These are phyloP conservation scores for Apophysomyces ossiformis DNA, from an alignment of 371 early-diverging fungal species.

Conservation along the genomic window DNA sequence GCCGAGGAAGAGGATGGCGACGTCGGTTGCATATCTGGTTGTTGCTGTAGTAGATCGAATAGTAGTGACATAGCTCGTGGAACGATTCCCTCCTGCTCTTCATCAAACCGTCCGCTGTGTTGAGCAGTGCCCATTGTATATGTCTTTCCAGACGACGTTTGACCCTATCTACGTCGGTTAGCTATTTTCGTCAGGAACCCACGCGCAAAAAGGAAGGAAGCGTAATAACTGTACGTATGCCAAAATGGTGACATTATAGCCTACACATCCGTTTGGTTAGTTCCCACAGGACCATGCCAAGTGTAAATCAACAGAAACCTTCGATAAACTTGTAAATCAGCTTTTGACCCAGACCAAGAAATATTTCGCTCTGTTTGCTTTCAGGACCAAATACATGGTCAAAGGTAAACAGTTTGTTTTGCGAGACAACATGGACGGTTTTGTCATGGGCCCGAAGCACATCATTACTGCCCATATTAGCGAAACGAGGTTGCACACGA, in stretches of 20 bases:
- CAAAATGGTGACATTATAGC: conserved; percentile 95
- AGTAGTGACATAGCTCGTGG: conserved; percentile 88
- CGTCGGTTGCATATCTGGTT: conserved; percentile 29
- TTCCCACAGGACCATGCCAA: background rate
- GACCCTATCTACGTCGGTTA: conserved; percentile 51
- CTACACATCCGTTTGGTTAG: conserved; percentile 32
- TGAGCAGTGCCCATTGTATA: conserved; percentile 97
- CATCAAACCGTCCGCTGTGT: conserved; percentile 65
- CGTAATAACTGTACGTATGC: conserved; percentile 81
- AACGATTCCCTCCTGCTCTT: conserved; percentile 80
- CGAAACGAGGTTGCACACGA: conserved; percentile 50
- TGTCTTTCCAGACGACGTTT: conserved; percentile 98
- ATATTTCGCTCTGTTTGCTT: conserved; percentile 46
- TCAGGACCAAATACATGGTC: conserved; percentile 53
- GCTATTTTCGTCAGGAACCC: background rate
- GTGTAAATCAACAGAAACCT: conserved; percentile 26
- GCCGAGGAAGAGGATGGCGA: conserved; percentile 31
- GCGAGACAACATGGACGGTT: conserved; percentile 46
- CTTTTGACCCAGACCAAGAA: conserved; percentile 38
- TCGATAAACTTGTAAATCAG: conserved; percentile 51
- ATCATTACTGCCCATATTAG: conserved; percentile 35
- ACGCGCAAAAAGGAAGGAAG: conserved; percentile 35
- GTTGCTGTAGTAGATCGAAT: conserved; percentile 62
- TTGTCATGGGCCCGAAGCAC: conserved; percentile 42
- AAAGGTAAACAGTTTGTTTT: conserved; percentile 50